Evolutionary conservation across 2,329 filamentous ascomycete species (phyloP).

Genomic region (Furcasterigmium sp.): DNA sequence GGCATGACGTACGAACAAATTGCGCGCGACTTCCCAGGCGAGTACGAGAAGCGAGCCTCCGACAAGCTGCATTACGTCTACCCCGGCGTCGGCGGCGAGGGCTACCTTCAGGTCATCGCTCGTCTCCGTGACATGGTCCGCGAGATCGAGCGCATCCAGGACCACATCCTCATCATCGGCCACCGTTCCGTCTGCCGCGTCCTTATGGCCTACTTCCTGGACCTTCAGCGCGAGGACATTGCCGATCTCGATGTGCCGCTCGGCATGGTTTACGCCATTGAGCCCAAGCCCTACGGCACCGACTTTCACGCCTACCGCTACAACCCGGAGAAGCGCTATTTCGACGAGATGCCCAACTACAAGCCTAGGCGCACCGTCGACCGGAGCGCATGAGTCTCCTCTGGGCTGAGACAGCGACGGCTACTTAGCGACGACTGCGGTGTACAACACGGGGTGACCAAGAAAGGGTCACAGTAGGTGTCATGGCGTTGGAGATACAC

Average conservation of each 20-base stretch:
- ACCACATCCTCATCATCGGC: conserved; percentile 87
- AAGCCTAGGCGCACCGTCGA: conserved; percentile 58
- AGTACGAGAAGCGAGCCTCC: conserved; percentile 71
- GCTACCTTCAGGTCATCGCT: conserved; percentile 95
- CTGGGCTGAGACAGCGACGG: too few species aligned
- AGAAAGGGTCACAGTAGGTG: too few species aligned
- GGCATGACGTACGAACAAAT: conserved; percentile 95
- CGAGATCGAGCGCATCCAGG: conserved; percentile 94
- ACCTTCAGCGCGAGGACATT: conserved; percentile 83
- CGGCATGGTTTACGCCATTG: conserved; percentile 89
- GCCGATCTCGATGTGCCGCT: conserved; percentile 91
- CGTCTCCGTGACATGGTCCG: conserved; percentile 92
- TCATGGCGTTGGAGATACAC: too few species aligned
- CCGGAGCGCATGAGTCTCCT: conserved; percentile 25
- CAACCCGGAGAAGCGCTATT: conserved; percentile 71
- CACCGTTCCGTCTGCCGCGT: conserved; percentile 91
- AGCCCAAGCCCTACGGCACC: conserved; percentile 96
- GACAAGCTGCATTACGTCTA: conserved; percentile 97
- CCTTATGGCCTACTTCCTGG: conserved; percentile 93
- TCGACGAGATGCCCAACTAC: conserved; percentile 82
- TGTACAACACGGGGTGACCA: too few species aligned
- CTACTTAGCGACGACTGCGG: too few species aligned
- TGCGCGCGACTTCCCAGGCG: conserved; percentile 67
- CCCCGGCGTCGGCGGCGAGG: conserved; percentile 90
- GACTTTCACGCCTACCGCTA: conserved; percentile 96